Conservation (phyloP, 2,329 filamentous ascomycete genomes). For the Chalaropsis thielavioides region DNA sequence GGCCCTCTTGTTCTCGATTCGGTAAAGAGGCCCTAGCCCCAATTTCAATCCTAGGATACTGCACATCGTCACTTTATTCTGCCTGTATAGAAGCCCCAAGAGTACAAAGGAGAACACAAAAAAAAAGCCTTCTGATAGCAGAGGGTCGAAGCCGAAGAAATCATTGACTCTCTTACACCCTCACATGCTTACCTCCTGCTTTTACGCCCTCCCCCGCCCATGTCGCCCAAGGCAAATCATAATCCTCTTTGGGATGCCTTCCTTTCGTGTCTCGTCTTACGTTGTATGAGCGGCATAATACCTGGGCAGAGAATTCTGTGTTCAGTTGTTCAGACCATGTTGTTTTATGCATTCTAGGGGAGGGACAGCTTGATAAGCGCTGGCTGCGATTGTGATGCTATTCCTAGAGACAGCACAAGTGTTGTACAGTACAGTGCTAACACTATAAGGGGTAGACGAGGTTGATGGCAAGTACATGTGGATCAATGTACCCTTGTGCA, state of each 20-base stretch:
- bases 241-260: background rate
- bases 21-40: background rate
- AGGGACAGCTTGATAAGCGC: background rate
- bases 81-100: background rate
- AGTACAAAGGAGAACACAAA: background rate
- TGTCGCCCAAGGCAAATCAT: background rate
- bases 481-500: no score
- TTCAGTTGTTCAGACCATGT: background rate
- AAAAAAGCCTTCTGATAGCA: background rate
- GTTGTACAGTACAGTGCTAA: background rate
- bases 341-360: background rate
- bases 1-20: background rate
- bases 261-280: slow-evolving; percentile 1
- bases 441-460: background rate
- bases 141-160: no score
- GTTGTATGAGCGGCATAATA: background rate
- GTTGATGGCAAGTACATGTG: background rate
- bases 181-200: background rate
- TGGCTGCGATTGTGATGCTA: background rate
- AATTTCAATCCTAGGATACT: background rate
- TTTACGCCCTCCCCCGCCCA: background rate
- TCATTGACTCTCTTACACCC: no score
- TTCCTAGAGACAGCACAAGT: background rate
- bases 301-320: background rate
- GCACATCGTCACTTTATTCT: slow-evolving; percentile 3